Conservation (phyloP, 2,329 filamentous ascomycete species). For the Paecilomyces fulvus region DNA sequence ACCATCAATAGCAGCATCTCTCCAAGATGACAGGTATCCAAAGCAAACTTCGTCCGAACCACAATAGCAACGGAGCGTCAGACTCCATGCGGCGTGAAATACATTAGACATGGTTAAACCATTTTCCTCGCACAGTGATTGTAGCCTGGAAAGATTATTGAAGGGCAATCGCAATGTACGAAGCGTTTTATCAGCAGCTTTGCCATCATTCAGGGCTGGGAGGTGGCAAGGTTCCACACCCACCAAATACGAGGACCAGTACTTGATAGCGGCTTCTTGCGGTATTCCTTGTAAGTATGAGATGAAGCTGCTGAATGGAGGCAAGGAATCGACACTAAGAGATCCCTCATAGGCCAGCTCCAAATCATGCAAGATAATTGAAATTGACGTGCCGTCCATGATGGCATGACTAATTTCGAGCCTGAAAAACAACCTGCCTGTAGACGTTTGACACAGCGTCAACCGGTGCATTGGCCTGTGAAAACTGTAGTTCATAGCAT, state of each 20-base stretch:
- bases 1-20: constrained; percentile 32
- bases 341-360: constrained; percentile 37
- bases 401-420: constrained; percentile 46
- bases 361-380: constrained; percentile 41
- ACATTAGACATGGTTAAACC: constrained; percentile 43
- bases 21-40: constrained; percentile 35
- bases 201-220: constrained; percentile 25
- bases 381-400: constrained; percentile 45
- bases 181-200: constrained; percentile 14
- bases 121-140: constrained; percentile 31
- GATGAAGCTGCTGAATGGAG: constrained; percentile 29
- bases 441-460: constrained; percentile 35
- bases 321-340: constrained; percentile 27
- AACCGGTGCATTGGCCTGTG: constrained; percentile 37
- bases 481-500: constrained; percentile 16
- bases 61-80: constrained; percentile 51
- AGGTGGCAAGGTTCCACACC: constrained; percentile 28
- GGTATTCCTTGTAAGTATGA: constrained; percentile 19
- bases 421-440: constrained; percentile 33
- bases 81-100: constrained; percentile 65
- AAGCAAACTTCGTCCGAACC: constrained; percentile 62
- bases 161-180: constrained; percentile 23
- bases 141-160: constrained; percentile 20
- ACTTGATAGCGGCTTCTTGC: constrained; percentile 20
- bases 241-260: constrained; percentile 30